A percentile compares a stretch with the other conserved stretches of the same genome.
Conservation (phyloP, 768 basidiomycete genomes). For the Lentinula boryana region DNA sequence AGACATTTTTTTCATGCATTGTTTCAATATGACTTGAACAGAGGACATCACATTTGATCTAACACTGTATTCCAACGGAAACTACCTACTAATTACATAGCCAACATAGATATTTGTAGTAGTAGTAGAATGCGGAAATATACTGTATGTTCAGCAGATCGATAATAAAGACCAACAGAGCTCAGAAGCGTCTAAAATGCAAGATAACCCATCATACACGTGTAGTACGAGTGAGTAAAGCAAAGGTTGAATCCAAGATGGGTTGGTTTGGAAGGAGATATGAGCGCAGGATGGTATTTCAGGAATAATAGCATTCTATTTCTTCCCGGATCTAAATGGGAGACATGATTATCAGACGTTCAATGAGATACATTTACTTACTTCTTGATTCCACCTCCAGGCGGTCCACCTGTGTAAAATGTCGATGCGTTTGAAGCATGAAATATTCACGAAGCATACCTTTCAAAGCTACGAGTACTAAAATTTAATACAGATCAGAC, state of each 20-base stretch:
- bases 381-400: conserved; percentile 82
- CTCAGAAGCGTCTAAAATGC: not conserved
- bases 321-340: conserved; percentile 59
- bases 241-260: not conserved
- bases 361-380: conserved; percentile 29
- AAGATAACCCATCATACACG: not conserved
- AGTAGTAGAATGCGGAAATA: not conserved
- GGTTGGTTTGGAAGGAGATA: not conserved
- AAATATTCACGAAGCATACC: conserved; percentile 27
- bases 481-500: not conserved
- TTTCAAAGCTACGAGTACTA: conserved; percentile 40
- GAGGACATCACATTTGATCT: too few species aligned
- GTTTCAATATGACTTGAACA: too few species aligned
- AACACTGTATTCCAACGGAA: too few species aligned
- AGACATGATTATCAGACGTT: not conserved
- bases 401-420: conserved; percentile 50
- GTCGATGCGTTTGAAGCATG: conserved; percentile 7
- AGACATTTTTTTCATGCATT: too few species aligned
- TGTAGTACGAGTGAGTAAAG: not conserved
- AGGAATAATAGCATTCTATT: conserved; percentile 28
- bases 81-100: not conserved
- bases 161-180: not conserved
- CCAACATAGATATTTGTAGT: not conserved
- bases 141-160: not conserved
- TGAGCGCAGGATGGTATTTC: not conserved